phyloP scores from a whole-genome alignment of 345 rosid genomes.

The Mangifera indica region DNA sequence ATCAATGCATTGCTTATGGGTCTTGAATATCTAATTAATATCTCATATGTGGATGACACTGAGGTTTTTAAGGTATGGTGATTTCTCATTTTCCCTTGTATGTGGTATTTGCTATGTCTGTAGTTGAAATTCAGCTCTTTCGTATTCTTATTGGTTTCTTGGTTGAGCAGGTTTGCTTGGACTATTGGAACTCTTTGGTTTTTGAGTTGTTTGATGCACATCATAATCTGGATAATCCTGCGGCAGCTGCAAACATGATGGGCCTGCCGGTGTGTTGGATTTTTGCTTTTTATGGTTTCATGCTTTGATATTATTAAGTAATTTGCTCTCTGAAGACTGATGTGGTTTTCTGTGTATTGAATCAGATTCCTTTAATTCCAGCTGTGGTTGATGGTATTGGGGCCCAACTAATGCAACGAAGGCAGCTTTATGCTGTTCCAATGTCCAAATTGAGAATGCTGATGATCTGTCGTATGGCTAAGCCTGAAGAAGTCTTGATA shows the following conservation, averaged over 20 bases:
- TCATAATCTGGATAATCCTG: slow-evolving; percentile 79
- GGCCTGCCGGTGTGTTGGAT: slow-evolving; percentile 65
- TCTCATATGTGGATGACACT: slow-evolving; percentile 97
- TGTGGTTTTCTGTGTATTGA: slow-evolving; percentile 16
- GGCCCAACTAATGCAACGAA: slow-evolving; percentile 70
- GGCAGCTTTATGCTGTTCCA: slow-evolving; percentile 83
- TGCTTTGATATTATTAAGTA: neutral
- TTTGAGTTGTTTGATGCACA: slow-evolving; percentile 89
- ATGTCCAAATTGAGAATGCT: slow-evolving; percentile 91
- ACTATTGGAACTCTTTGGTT: slow-evolving; percentile 93
- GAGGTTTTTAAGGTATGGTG: slow-evolving; percentile 93
- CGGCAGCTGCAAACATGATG: slow-evolving; percentile 65
- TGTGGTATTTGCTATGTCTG: neutral
- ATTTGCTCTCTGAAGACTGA: neutral
- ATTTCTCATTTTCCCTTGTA: neutral
- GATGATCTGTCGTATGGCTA: slow-evolving; percentile 98
- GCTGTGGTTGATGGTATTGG: slow-evolving; percentile 87
- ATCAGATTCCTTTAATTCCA: slow-evolving; percentile 71
- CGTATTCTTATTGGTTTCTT: slow-evolving; percentile 2
- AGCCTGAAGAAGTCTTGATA: slow-evolving; percentile 96
- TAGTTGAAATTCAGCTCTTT: neutral
- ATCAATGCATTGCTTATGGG: slow-evolving; percentile 63
- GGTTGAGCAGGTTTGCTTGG: slow-evolving; percentile 85
- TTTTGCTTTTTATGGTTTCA: neutral
- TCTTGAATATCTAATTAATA: slow-evolving; percentile 85